Conservation (phyloP, 2,329 filamentous ascomycete species). For the Lachnellula subtilissima region DNA sequence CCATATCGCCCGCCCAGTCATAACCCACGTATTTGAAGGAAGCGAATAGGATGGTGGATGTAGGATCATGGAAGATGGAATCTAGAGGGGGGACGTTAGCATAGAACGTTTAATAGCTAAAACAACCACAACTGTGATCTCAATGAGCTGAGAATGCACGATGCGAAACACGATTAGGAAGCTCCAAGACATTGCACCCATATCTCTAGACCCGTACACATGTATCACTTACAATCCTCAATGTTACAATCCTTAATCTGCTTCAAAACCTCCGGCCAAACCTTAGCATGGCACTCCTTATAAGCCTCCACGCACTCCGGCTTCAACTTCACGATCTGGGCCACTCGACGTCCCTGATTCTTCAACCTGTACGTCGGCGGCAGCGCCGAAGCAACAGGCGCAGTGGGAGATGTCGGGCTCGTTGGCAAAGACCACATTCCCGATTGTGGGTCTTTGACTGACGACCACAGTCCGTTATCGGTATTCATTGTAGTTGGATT, state of each 20-base stretch:
- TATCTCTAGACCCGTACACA: not conserved
- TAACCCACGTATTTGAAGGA: slow-evolving; percentile 75
- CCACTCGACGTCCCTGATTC: slow-evolving; percentile 53
- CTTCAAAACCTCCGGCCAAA: slow-evolving; percentile 73
- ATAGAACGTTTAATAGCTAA: not conserved
- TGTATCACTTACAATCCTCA: slow-evolving; percentile 53
- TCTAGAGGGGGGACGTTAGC: slow-evolving; percentile 40
- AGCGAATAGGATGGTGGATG: slow-evolving; percentile 62
- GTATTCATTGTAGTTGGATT: not conserved
- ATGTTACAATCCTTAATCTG: slow-evolving; percentile 75
- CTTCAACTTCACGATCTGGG: slow-evolving; percentile 69
- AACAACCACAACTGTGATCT: not conserved
- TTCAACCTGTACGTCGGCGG: slow-evolving; percentile 21
- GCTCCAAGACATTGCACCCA: not conserved
- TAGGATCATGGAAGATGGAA: slow-evolving; percentile 66
- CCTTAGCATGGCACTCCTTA: slow-evolving; percentile 66
- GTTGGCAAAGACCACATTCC: slow-evolving; percentile 21
- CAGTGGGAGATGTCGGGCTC: slow-evolving; percentile 20
- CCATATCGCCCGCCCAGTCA: slow-evolving; percentile 71
- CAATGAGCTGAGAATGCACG: not conserved
- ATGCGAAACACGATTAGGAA: not conserved
- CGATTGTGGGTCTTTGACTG: not conserved
- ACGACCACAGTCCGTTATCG: not conserved
- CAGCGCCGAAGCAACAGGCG: slow-evolving; percentile 1
- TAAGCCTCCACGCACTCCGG: slow-evolving; percentile 62